These are phyloP conservation scores for Fomitopsis pulvina DNA, from an alignment of 768 basidiomycete genomes.

Conservation along the genomic window DNA sequence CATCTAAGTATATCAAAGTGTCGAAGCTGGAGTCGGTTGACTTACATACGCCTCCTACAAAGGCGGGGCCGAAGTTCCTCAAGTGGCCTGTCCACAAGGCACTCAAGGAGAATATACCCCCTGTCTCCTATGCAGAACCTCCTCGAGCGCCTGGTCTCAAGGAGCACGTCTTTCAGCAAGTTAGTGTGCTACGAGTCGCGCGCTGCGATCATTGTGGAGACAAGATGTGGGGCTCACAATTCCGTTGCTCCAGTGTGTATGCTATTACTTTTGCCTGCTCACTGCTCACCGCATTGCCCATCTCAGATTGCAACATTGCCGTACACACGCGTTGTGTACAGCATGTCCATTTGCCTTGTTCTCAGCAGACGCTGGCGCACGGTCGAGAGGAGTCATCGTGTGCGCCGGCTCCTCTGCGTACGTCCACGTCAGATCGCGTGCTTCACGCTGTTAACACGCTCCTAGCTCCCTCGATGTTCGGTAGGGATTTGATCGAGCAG, in stretches of 20 bases:
- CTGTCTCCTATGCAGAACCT: slow-evolving; percentile 13
- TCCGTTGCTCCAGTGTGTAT: slow-evolving; percentile 78
- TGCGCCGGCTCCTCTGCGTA: slow-evolving; percentile 26
- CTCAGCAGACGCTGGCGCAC: slow-evolving; percentile 39
- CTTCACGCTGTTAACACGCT: slow-evolving; percentile 7
- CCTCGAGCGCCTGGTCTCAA: slow-evolving; percentile 25
- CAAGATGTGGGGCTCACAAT: slow-evolving; percentile 98
- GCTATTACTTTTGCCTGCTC: not conserved
- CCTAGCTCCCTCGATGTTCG: slow-evolving; percentile 86
- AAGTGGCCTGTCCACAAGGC: slow-evolving; percentile 63
- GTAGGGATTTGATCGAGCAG: slow-evolving; percentile 82
- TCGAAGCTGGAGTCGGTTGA: slow-evolving; percentile 31
- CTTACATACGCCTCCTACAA: slow-evolving; percentile 39
- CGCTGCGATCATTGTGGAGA: slow-evolving; percentile 95
- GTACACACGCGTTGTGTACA: slow-evolving; percentile 84
- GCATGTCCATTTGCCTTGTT: slow-evolving; percentile 60
- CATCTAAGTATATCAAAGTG: slow-evolving; percentile 34
- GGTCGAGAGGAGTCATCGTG: slow-evolving; percentile 23
- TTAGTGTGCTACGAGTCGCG: slow-evolving; percentile 82
- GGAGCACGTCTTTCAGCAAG: slow-evolving; percentile 83
- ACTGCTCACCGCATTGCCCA: not conserved
- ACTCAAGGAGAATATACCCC: slow-evolving; percentile 36
- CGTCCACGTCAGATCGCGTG: slow-evolving; percentile 5
- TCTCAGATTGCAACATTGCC: slow-evolving; percentile 79
- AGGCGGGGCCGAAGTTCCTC: slow-evolving; percentile 47